These are phyloP conservation scores for Entophlyctis luteolus DNA, from an alignment of 192 early-diverging fungal genomes.

Conservation along the genomic window DNA sequence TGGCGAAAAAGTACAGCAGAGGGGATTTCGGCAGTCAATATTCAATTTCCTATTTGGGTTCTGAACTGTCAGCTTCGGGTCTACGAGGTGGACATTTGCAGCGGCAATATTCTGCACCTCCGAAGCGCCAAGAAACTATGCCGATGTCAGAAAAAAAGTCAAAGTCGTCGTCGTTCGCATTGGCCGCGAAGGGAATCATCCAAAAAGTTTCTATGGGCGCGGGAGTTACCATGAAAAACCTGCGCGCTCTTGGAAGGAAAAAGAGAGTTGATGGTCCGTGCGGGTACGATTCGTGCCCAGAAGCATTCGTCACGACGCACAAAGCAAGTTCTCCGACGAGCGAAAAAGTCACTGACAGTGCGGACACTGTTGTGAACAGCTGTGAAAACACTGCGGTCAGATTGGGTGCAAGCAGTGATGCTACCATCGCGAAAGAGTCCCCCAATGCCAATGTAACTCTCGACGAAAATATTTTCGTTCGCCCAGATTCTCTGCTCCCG, in stretches of 20 bases:
- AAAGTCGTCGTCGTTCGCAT: too few species aligned
- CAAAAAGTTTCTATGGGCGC: slow-evolving; percentile 11
- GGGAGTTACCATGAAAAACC: slow-evolving; percentile 3
- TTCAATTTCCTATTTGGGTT: too few species aligned
- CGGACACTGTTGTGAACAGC: neutral
- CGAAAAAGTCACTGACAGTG: neutral
- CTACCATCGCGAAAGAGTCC: neutral
- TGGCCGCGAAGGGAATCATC: slow-evolving; percentile 17
- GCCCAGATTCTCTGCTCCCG: slow-evolving; percentile 9
- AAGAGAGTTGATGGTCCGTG: slow-evolving; percentile 3
- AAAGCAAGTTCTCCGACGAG: too few species aligned
- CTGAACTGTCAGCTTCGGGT: too few species aligned
- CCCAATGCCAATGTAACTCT: neutral
- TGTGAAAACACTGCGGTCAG: neutral
- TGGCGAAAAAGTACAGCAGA: too few species aligned
- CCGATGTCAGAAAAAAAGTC: too few species aligned
- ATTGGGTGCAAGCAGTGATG: neutral
- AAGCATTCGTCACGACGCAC: too few species aligned
- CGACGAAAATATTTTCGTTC: slow-evolving; percentile 7
- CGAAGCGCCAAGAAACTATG: too few species aligned
- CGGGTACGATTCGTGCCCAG: neutral
- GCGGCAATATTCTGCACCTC: too few species aligned
- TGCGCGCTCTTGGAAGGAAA: neutral
- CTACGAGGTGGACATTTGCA: too few species aligned
- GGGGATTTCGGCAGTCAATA: too few species aligned